A percentile compares a stretch with the other conserved stretches of the same genome.
These are phyloP conservation scores for Pterula multifida DNA, from an alignment of 1,284 basidiomycete species.

Conservation along the genomic window DNA sequence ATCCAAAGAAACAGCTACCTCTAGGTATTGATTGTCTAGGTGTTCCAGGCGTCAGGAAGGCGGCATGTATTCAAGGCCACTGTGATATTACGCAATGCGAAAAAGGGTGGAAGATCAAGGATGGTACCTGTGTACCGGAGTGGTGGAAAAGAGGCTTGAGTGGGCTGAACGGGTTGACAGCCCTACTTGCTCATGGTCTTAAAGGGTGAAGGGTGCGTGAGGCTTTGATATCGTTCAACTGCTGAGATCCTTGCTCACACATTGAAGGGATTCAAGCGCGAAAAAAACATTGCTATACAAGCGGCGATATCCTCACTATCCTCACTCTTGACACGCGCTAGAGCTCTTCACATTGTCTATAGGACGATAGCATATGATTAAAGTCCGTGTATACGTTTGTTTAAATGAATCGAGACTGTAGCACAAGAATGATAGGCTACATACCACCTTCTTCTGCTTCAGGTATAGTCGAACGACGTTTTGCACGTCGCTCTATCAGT, in stretches of 20 bases:
- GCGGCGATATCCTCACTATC: neutral
- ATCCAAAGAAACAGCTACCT: neutral
- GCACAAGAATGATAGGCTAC: neutral
- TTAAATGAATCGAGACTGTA: neutral
- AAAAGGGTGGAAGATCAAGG: neutral
- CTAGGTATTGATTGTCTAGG: neutral
- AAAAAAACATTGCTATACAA: neutral
- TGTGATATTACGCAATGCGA: neutral
- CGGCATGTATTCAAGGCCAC: neutral
- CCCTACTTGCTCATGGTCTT: neutral
- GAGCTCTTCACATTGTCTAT: too few relatives aligned
- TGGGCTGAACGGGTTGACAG: neutral
- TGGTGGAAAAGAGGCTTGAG: neutral
- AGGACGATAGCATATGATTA: too few relatives aligned
- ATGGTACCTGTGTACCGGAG: neutral
- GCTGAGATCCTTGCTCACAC: neutral
- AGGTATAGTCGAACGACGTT: neutral
- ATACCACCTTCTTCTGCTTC: neutral
- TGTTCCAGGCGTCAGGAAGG: neutral
- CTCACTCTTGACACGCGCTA: too few relatives aligned
- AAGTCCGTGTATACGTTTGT: too few relatives aligned
- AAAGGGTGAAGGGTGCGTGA: neutral
- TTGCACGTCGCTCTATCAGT: neutral
- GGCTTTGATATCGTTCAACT: neutral
- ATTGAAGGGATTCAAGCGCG: neutral